Base-by-base conservation (phyloP, 805 yeast genomes). In the Metschnikowia amazonensis region DNA sequence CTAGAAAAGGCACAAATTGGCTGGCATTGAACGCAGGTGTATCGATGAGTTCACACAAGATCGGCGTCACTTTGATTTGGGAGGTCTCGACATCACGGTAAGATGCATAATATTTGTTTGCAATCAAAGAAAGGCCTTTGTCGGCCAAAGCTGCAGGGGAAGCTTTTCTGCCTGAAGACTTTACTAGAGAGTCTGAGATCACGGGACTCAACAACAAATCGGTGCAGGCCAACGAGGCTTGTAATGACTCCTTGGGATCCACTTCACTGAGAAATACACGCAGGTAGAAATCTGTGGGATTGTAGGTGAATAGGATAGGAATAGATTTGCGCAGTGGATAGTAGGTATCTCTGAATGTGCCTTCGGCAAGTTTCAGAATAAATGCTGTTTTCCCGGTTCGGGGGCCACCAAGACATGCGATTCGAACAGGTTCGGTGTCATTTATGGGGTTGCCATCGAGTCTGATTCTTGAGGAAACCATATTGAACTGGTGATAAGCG, bases 1-100 rank as follows among this genome's bases (percentile, higher is more conserved):
- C 94, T 35, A 86, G 62, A 57, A 86, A 86, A 1, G 94, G 95
- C 8, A 86, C 86, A 27, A 82, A 75, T 53, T 78, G 79, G 43
- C 79, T 79, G 4, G 83, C 77, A 37, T 80, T 76, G 60, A 82
- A 84, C 2, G 85, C 80, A 0, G 90, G 89, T 0, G 92, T 82
- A 55, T 86, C 95, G 1, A 86, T 78, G 27, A 86, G 66, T 58
- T 86, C 95, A 3, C 83, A 66, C 25, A 80, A 62, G 9, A 84
- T 77, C 1, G 89, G 87, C 0, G 57, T 41, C 16, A 53, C 32
- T 10, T 42, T 39, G 13, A 33, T 34, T 11, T 28, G 34, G 10
- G 25, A 14, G 17, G 40, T 25, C 16, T 35, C 45, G 11, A 37
- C 30, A 16, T 31, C 45, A 13, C 45, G 42, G 39, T 57, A 59